Conservation (phyloP, 257 asterid genomes). For the Gentiana dahurica region DNA sequence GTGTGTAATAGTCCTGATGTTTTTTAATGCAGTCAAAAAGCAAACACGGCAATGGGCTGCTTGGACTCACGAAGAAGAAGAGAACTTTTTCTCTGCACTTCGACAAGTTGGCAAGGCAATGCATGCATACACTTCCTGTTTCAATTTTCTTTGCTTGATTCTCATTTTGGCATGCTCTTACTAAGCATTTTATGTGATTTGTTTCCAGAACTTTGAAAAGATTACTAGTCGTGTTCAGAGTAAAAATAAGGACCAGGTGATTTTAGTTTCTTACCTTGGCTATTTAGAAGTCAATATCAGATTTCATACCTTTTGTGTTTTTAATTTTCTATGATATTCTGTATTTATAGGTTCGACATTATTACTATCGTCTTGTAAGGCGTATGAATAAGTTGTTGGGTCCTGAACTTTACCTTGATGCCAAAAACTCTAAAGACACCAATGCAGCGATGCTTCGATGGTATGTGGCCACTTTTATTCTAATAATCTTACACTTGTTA, state of each 20-base stretch:
- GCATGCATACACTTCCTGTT: constrained; percentile 9
- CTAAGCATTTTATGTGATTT: constrained; percentile 11
- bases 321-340: too few relatives aligned
- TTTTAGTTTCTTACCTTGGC: neutral
- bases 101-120: constrained; percentile 98
- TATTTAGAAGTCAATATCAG: too few relatives aligned
- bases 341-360: constrained; percentile 68
- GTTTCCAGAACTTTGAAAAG: constrained; percentile 79
- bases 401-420: constrained; percentile 90
- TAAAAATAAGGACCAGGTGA: constrained; percentile 97
- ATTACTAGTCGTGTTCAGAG: constrained; percentile 92
- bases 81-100: constrained; percentile 80
- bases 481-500: too few relatives aligned
- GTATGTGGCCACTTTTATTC: constrained; percentile 20
- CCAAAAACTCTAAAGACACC: constrained; percentile 90
- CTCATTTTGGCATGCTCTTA: neutral
- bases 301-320: too few relatives aligned
- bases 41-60: constrained; percentile 99
- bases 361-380: constrained; percentile 94
- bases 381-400: constrained; percentile 98
- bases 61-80: constrained; percentile 99
- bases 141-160: constrained; percentile 6
- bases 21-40: constrained; percentile 44
- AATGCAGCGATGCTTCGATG: constrained; percentile 98
- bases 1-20: neutral